These are phyloP conservation scores for Elsinoe arachidis DNA, from an alignment of 2,329 filamentous ascomycete genomes.

Conservation along the genomic window DNA sequence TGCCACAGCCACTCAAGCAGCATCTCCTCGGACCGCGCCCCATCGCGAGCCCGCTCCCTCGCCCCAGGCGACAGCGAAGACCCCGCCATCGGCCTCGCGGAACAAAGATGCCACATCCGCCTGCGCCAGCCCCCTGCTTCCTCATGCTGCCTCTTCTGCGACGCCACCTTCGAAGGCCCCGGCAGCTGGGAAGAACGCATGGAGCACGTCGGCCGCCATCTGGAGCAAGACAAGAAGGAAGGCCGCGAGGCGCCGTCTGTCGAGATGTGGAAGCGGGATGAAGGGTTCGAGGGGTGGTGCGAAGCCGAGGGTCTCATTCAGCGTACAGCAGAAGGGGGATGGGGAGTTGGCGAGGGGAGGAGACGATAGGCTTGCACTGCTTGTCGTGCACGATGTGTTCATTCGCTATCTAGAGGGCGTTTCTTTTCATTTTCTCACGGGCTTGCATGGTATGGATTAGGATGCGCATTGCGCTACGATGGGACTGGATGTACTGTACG, in stretches of 20 bases:
- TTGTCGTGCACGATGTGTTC: not conserved
- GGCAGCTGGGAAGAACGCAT: constrained; percentile 71
- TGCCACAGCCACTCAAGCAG: constrained; percentile 19
- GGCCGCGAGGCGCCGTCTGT: constrained; percentile 25
- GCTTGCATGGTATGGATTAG: not conserved
- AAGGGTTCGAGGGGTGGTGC: constrained; percentile 32
- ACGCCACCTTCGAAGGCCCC: constrained; percentile 51
- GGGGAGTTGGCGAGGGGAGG: constrained; percentile 26
- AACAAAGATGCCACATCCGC: constrained; percentile 52
- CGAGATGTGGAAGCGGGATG: constrained; percentile 30
- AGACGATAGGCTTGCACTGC: not conserved
- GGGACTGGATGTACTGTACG: not conserved
- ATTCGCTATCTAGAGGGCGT: not conserved
- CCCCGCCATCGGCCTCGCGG: constrained; percentile 37
- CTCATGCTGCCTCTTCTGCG: constrained; percentile 59
- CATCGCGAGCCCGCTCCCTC: constrained; percentile 13
- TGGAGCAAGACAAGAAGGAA: constrained; percentile 50
- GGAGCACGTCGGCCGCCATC: constrained; percentile 78
- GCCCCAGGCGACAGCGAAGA: constrained; percentile 17
- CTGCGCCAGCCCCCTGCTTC: constrained; percentile 53
- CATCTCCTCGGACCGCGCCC: constrained; percentile 21
- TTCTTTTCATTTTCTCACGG: not conserved
- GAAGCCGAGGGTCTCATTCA: constrained; percentile 31
- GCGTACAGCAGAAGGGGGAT: constrained; percentile 18
- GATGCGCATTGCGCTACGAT: not conserved